These are phyloP conservation scores for Coniochaeta sp. DNA, from an alignment of 2,329 filamentous ascomycete species.

Conservation along the genomic window DNA sequence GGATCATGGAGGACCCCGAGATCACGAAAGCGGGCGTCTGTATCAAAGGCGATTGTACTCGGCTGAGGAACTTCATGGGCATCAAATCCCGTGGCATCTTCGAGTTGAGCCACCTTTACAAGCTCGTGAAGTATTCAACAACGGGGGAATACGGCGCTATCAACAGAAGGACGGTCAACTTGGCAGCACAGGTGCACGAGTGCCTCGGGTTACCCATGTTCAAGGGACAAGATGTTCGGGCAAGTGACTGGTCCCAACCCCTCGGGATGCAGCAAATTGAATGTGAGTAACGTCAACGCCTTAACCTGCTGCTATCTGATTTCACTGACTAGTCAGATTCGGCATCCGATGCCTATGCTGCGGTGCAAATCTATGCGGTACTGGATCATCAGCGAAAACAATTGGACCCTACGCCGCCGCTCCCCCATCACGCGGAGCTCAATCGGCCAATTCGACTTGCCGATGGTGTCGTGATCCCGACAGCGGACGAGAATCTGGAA, in stretches of 20 bases:
- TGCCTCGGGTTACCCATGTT: constrained; percentile 65
- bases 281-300: constrained; percentile 44
- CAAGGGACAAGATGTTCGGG: constrained; percentile 63
- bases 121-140: constrained; percentile 61
- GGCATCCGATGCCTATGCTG: constrained; percentile 77
- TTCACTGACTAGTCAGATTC: constrained; percentile 46
- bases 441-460: constrained; percentile 54
- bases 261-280: constrained; percentile 58
- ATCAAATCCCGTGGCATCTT: constrained; percentile 61
- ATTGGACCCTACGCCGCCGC: constrained; percentile 62
- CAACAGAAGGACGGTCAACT: constrained; percentile 57
- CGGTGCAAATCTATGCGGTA: constrained; percentile 62
- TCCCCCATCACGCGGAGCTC: constrained; percentile 61
- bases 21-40: constrained; percentile 72
- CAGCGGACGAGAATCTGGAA: constrained; percentile 21
- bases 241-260: constrained; percentile 63
- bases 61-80: constrained; percentile 57
- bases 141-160: constrained; percentile 44
- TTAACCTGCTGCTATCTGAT: neutral
- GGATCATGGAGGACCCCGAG: constrained; percentile 61
- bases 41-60: constrained; percentile 63
- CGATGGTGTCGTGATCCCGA: constrained; percentile 26
- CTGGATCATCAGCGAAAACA: constrained; percentile 61
- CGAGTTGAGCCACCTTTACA: constrained; percentile 78
- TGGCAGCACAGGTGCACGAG: constrained; percentile 64